Conservation (phyloP, 371 early-diverging fungal species). For the Batrachochytrium dendrobatidis region DNA sequence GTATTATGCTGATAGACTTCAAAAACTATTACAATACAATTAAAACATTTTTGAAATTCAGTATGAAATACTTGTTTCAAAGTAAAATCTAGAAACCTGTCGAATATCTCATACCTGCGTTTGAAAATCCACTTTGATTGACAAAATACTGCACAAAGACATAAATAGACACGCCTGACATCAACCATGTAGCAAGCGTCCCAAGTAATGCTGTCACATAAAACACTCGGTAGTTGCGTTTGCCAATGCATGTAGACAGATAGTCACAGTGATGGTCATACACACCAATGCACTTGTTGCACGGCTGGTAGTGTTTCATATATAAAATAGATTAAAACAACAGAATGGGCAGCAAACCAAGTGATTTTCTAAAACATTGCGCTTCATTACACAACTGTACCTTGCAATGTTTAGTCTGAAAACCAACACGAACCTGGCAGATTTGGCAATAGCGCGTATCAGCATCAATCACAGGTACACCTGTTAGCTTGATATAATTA, state of each 20-base stretch:
- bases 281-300: constrained; percentile 74
- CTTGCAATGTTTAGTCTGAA: constrained; percentile 37
- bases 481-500: constrained; percentile 54
- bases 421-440: constrained; percentile 57
- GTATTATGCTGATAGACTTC: not conserved
- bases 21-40: not conserved
- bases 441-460: constrained; percentile 55
- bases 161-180: constrained; percentile 11
- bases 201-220: constrained; percentile 9
- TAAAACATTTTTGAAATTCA: not conserved
- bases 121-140: not conserved
- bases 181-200: not conserved
- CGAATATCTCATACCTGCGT: not conserved
- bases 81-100: not conserved
- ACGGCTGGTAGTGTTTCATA: constrained; percentile 36
- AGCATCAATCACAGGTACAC: constrained; percentile 63
- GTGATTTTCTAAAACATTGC: not conserved
- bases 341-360: not conserved
- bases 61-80: not conserved
- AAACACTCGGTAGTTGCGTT: constrained; percentile 54
- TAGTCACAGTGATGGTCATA: constrained; percentile 83
- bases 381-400: too few relatives aligned
- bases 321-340: not conserved
- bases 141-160: constrained; percentile 19
- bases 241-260: constrained; percentile 71